These are phyloP conservation scores for Chlorella sp. DNA, from an alignment of 139 green algal genomes.

Conservation along the genomic window DNA sequence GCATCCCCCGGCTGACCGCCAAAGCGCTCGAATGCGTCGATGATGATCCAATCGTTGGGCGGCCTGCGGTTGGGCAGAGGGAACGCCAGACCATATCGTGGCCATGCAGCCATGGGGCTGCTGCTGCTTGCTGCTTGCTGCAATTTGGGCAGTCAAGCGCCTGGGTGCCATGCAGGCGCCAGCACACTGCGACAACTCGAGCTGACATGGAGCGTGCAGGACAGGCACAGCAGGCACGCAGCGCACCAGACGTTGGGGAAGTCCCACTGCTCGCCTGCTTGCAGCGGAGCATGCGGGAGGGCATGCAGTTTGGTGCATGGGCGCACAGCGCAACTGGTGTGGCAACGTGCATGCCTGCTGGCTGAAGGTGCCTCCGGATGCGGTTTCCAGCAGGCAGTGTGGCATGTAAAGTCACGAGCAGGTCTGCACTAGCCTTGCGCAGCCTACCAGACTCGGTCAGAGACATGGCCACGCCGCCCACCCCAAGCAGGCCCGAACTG, in stretches of 20 bases:
- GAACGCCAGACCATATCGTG: too few relatives aligned
- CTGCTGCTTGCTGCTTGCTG: too few relatives aligned
- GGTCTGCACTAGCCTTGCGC: neutral
- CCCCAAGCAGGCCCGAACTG: neutral
- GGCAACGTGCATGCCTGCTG: too few relatives aligned
- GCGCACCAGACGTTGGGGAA: constrained; percentile 83
- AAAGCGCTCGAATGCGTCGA: neutral
- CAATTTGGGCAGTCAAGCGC: too few relatives aligned
- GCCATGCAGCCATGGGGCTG: too few relatives aligned
- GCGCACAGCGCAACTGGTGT: neutral
- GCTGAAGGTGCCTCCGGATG: too few relatives aligned
- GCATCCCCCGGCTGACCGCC: neutral
- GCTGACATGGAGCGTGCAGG: too few relatives aligned
- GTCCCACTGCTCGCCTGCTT: constrained; percentile 93
- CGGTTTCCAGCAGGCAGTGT: too few relatives aligned
- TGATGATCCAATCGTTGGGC: constrained; percentile 8
- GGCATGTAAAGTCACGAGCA: too few relatives aligned
- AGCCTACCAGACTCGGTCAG: neutral
- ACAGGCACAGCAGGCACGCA: too few relatives aligned
- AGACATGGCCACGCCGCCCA: constrained; percentile 3
- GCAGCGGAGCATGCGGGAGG: neutral
- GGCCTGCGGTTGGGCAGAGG: constrained; percentile 80
- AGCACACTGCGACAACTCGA: too few relatives aligned
- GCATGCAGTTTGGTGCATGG: neutral
- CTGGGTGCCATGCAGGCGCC: too few relatives aligned